Percentiles rank a stretch among this genome's conserved stretches.
phyloP scores from a whole-genome alignment of 2,329 filamentous ascomycete genomes.

The Immersiporthe knoxdaviesiana region DNA sequence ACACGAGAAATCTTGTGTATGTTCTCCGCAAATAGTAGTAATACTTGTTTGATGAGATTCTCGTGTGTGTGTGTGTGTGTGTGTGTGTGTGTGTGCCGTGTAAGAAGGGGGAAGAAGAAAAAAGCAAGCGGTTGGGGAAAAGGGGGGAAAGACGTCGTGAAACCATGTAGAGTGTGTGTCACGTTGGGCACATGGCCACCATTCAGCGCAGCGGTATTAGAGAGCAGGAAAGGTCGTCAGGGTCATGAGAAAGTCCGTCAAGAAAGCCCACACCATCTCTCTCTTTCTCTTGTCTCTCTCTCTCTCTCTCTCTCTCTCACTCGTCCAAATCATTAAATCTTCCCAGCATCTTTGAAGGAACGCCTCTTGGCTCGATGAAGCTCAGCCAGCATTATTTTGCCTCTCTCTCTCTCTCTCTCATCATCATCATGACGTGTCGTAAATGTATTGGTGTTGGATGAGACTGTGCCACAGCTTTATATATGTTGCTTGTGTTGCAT shows the following conservation, averaged over 20 bases:
- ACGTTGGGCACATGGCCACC: slow-evolving; percentile 16
- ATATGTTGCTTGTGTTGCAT: slow-evolving; percentile 12
- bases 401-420: background rate
- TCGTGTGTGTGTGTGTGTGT: background rate
- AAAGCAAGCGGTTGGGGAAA: too few relatives aligned
- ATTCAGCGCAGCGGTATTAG: slow-evolving; percentile 17
- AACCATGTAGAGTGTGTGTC: background rate
- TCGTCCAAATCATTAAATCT: slow-evolving; percentile 11
- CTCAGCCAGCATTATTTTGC: background rate
- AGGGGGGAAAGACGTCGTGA: background rate
- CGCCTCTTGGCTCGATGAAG: slow-evolving; percentile 19
- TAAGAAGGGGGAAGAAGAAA: background rate
- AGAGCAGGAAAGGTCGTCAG: slow-evolving; percentile 21
- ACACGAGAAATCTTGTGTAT: slow-evolving; percentile 14
- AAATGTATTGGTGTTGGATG: slow-evolving; percentile 7
- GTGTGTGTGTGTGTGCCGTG: background rate
- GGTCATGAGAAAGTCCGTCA: slow-evolving; percentile 21
- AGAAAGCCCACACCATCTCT: slow-evolving; percentile 19
- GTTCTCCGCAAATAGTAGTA: slow-evolving; percentile 3
- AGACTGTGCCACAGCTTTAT: slow-evolving; percentile 1
- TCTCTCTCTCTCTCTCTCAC: background rate
- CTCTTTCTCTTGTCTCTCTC: background rate
- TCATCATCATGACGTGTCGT: slow-evolving; percentile 27
- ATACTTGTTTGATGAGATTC: background rate
- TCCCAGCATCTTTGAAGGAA: slow-evolving; percentile 7